Conservation (phyloP, 208 protist genomes). For the Leishmania tropica region DNA sequence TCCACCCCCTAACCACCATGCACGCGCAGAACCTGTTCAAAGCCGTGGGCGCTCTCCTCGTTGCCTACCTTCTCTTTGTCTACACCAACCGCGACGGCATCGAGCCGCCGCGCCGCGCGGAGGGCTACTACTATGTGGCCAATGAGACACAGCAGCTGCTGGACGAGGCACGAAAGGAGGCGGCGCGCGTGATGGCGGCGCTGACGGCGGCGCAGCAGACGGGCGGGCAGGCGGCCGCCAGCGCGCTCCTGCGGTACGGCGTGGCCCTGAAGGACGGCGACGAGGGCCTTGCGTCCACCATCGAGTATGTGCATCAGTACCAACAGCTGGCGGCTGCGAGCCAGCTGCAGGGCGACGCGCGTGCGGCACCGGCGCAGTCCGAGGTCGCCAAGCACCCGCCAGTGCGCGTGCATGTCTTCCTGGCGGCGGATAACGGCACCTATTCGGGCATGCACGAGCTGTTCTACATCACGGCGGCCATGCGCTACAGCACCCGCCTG, state of each 20-base stretch:
- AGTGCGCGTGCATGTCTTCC: conserved; percentile 46
- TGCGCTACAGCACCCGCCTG: conserved; percentile 42
- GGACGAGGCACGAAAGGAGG: conserved; percentile 30
- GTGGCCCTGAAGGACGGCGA: conserved; percentile 33
- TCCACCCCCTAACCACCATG: conserved; percentile 1
- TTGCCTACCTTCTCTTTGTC: conserved; percentile 29
- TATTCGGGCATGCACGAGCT: conserved; percentile 62
- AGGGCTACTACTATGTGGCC: conserved; percentile 28
- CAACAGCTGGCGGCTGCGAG: conserved; percentile 5
- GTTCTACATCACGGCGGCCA: conserved; percentile 43
- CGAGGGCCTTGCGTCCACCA: conserved; percentile 26
- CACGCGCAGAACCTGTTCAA: conserved; percentile 14
- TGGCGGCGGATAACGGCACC: conserved; percentile 62
- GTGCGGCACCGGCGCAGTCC: not conserved
- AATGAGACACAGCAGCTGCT: conserved; percentile 38
- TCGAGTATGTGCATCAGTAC: conserved; percentile 34
- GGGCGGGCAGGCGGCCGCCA: conserved; percentile 4
- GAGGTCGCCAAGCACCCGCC: conserved; percentile 6
- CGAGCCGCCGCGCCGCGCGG: conserved; percentile 9
- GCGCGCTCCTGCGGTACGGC: conserved; percentile 19
- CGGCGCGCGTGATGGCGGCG: conserved; percentile 23
- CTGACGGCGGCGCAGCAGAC: conserved; percentile 14
- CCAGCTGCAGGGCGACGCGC: not conserved
- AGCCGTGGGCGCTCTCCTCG: conserved; percentile 12
- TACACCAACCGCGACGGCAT: conserved; percentile 28